Conservation (phyloP, 2,329 filamentous ascomycete species). For the Colletotrichum euphorbiae region DNA sequence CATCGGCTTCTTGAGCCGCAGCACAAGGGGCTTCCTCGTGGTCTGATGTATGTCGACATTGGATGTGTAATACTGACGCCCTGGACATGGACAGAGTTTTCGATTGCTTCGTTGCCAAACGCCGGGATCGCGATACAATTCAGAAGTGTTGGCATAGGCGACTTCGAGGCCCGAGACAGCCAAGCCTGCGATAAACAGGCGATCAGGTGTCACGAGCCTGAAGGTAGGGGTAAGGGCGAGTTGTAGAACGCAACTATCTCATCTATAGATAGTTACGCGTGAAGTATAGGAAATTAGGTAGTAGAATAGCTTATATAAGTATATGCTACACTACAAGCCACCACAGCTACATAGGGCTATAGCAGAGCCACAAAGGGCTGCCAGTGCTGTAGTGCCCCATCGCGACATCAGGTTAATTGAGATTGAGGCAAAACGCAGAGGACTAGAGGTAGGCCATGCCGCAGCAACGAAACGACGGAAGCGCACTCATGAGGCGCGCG, state of each 20-base stretch:
- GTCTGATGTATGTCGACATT: background rate
- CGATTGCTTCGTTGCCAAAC: background rate
- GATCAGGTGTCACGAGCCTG: no score
- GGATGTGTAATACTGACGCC: conserved; percentile 4
- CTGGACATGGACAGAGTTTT: conserved; percentile 20
- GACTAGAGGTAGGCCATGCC: conserved; percentile 17
- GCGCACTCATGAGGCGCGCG: conserved; percentile 4
- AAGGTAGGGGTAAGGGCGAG: no score
- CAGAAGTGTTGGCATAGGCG: conserved; percentile 10
- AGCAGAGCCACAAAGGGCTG: no score
- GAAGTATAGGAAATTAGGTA: no score
- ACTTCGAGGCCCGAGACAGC: conserved; percentile 30
- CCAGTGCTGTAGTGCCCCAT: no score
- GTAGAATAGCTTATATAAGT: no score
- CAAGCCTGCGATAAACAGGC: conserved; percentile 31
- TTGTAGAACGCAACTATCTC: no score
- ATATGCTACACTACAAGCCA: no score
- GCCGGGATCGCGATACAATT: conserved; percentile 11
- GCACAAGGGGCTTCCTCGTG: conserved; percentile 12
- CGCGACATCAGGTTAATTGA: conserved; percentile 21
- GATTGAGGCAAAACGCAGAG: conserved; percentile 4
- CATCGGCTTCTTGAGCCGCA: conserved; percentile 9
- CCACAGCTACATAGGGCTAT: no score
- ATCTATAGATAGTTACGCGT: no score
- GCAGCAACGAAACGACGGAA: conserved; percentile 10